These are phyloP conservation scores for Hevea brasiliensis DNA, from an alignment of 345 rosid genomes.

Conservation along the genomic window DNA sequence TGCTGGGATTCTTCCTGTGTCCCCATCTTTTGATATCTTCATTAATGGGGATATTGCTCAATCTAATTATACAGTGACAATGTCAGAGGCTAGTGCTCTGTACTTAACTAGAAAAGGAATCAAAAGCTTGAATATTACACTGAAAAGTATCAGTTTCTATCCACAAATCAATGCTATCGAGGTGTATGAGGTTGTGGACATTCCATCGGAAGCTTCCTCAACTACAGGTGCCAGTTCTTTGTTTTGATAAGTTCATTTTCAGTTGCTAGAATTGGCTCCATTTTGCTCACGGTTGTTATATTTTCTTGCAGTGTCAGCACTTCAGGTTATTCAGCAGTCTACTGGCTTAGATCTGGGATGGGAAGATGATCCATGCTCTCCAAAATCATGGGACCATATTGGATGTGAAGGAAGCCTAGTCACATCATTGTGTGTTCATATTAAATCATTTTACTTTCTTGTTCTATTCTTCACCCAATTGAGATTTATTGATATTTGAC, in stretches of 20 bases:
- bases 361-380: slow-evolving; percentile 95
- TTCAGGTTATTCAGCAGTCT: slow-evolving; percentile 79
- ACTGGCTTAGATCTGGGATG: slow-evolving; percentile 75
- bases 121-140: slow-evolving; percentile 55
- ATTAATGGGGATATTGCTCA: slow-evolving; percentile 55
- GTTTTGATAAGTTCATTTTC: slow-evolving; percentile 1
- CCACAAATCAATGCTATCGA: slow-evolving; percentile 80
- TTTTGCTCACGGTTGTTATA: slow-evolving; percentile 9
- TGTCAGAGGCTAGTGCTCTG: slow-evolving; percentile 49
- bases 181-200: slow-evolving; percentile 60
- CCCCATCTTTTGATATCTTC: slow-evolving; percentile 62
- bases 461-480: neutral
- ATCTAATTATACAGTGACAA: slow-evolving; percentile 50
- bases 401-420: slow-evolving; percentile 73
- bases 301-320: slow-evolving; percentile 74
- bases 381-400: slow-evolving; percentile 63
- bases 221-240: slow-evolving; percentile 60
- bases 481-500: slow-evolving; percentile 15
- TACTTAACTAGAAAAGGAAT: slow-evolving; percentile 48
- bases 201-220: slow-evolving; percentile 73
- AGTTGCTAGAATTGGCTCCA: slow-evolving; percentile 13
- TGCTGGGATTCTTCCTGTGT: slow-evolving; percentile 71
- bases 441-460: neutral
- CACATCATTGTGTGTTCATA: slow-evolving; percentile 61
- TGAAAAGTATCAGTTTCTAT: slow-evolving; percentile 49